Conservation (phyloP, 1,284 basidiomycete genomes). For the Sporisorium graminicola region DNA sequence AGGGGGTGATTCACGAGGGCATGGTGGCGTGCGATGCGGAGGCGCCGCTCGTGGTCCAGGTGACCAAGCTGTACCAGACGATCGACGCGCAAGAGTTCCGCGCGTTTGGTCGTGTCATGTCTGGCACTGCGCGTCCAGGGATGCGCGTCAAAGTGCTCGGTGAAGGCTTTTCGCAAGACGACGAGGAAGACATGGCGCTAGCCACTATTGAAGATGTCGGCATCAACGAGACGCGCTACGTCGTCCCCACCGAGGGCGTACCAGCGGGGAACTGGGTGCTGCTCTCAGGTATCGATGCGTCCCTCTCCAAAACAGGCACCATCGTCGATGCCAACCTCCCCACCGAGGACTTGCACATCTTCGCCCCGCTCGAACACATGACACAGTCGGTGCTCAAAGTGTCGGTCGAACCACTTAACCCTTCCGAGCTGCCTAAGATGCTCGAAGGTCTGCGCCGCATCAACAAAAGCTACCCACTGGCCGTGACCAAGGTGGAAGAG, state of each 20-base stretch:
- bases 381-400: conserved; percentile 98
- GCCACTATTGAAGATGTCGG: conserved; percentile 87
- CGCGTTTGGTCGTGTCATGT: conserved; percentile 93
- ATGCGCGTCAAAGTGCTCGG: conserved; percentile 93
- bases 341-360: conserved; percentile 87
- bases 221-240: conserved; percentile 93
- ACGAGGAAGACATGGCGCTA: conserved; percentile 97
- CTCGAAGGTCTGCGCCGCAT: conserved; percentile 93
- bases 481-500: conserved; percentile 96
- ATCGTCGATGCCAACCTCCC: conserved; percentile 70
- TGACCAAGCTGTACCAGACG: conserved; percentile 94
- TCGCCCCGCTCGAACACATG: conserved; percentile 93
- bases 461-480: conserved; percentile 96
- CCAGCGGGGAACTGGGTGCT: conserved; percentile 93
- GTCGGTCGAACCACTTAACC: conserved; percentile 96
- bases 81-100: conserved; percentile 95
- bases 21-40: conserved; percentile 87
- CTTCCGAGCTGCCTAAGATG: conserved; percentile 98
- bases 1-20: conserved; percentile 72
- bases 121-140: conserved; percentile 87
- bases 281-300: conserved; percentile 90
- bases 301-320: conserved; percentile 95
- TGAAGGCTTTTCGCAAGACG: conserved; percentile 94
- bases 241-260: conserved; percentile 86
- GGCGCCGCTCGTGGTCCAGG: conserved; percentile 90